Evolutionary conservation across 108 stramenopile species (phyloP).

Genomic region (Skeletonema menzelii): DNA sequence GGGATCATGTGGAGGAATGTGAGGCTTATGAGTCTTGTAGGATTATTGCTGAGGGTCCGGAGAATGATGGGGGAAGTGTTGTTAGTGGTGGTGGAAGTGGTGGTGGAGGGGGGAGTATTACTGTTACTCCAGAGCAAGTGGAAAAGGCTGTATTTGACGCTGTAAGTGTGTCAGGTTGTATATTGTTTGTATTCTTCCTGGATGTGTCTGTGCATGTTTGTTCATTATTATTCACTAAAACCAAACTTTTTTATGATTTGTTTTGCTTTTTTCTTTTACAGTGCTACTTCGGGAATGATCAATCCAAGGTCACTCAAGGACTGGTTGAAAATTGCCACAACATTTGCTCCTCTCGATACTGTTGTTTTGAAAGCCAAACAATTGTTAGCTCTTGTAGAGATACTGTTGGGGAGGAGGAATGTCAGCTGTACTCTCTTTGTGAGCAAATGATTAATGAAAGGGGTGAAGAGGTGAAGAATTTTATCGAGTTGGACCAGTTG

Average conservation of each 20-base stretch:
- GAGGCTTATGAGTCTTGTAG: constrained; percentile 21
- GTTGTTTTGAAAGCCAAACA: background rate
- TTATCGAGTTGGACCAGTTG: background rate
- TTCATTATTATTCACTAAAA: no score
- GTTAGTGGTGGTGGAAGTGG: background rate
- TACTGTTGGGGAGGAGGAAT: background rate
- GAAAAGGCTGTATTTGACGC: background rate
- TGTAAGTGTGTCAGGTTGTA: no score
- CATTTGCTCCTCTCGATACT: background rate
- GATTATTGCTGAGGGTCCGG: constrained; percentile 13
- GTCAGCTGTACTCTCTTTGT: background rate
- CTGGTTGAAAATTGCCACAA: background rate
- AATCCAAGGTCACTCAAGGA: background rate
- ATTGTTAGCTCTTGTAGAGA: background rate
- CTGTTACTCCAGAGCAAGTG: background rate
- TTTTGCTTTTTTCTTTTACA: no score
- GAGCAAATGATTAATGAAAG: background rate
- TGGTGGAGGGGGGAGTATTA: background rate
- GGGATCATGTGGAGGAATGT: constrained; percentile 12
- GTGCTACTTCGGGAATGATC: background rate
- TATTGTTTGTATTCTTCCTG: no score
- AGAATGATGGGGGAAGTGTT: background rate
- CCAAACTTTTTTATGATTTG: no score
- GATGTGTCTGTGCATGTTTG: no score
- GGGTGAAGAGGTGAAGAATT: background rate